Evolutionary conservation across 257 asterid genomes (phyloP).

Genomic region (Paraleonurus japonicus): DNA sequence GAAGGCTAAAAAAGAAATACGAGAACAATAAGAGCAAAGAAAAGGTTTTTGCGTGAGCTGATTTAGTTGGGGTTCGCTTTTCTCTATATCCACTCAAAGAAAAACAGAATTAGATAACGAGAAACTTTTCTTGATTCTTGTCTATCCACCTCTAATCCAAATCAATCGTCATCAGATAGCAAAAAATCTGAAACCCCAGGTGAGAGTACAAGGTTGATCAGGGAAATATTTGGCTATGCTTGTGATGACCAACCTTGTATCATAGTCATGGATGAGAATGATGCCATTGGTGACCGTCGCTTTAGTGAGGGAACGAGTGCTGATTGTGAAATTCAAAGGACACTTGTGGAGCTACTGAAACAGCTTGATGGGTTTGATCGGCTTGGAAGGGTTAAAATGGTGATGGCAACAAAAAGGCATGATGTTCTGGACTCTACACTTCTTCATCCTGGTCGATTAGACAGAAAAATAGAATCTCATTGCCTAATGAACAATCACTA

Average conservation of each 20-base stretch:
- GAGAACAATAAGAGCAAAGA: no score
- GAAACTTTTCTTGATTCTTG: no score
- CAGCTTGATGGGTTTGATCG: conserved; percentile 96
- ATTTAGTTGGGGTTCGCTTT: no score
- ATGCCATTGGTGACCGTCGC: conserved; percentile 95
- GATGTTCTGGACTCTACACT: conserved; percentile 97
- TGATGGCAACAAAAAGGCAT: conserved; percentile 95
- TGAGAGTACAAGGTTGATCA: conserved; percentile 86
- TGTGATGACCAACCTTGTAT: conserved; percentile 99
- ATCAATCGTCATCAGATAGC: no score
- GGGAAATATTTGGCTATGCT: conserved; percentile 94
- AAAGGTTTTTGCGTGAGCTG: no score
- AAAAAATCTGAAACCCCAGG: no score
- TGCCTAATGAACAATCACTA: conserved; percentile 95
- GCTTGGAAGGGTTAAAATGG: conserved; percentile 98
- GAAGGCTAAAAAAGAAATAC: no score
- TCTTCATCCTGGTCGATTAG: conserved; percentile 94
- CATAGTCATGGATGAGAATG: conserved; percentile 97
- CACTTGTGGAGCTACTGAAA: conserved; percentile 93
- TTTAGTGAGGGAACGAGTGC: conserved; percentile 99
- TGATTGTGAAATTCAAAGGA: conserved; percentile 96
- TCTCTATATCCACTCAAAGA: no score
- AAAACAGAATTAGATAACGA: no score
- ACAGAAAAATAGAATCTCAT: conserved; percentile 93
- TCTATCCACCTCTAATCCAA: no score